These are phyloP conservation scores for Zizania palustris DNA, from an alignment of 202 grass and related monocot species.

Conservation along the genomic window DNA sequence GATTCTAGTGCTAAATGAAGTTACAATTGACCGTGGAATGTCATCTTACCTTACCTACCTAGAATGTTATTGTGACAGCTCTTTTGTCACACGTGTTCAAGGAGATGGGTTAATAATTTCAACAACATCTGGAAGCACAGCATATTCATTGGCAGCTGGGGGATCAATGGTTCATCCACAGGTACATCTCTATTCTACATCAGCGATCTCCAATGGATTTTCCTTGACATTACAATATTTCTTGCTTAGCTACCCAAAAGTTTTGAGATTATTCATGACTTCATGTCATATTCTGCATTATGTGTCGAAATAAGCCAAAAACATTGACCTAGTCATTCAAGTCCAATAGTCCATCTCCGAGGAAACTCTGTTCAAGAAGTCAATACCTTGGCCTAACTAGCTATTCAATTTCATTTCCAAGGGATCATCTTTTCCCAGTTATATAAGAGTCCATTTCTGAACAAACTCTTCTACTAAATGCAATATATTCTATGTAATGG, in stretches of 20 bases:
- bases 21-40: conserved; percentile 94
- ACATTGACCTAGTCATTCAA: not conserved
- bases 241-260: conserved; percentile 6
- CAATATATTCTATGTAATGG: not conserved
- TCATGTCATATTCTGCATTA: conserved; percentile 1
- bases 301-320: not conserved
- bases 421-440: not conserved
- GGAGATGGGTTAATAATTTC: conserved; percentile 91
- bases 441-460: not conserved
- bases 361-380: not conserved
- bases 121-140: conserved; percentile 94
- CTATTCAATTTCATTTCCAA: not conserved
- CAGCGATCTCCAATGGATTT: conserved; percentile 14
- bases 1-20: conserved; percentile 83
- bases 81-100: conserved; percentile 93
- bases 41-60: conserved; percentile 93
- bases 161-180: conserved; percentile 99
- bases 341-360: not conserved
- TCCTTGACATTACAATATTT: conserved; percentile 7
- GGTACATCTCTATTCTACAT: conserved; percentile 40
- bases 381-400: not conserved
- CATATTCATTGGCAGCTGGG: conserved; percentile 95
- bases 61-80: conserved; percentile 92
- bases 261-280: conserved; percentile 10
- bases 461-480: not conserved